Base-by-base conservation (phyloP, 805 yeast species). In the Priceomyces haplophilus region DNA sequence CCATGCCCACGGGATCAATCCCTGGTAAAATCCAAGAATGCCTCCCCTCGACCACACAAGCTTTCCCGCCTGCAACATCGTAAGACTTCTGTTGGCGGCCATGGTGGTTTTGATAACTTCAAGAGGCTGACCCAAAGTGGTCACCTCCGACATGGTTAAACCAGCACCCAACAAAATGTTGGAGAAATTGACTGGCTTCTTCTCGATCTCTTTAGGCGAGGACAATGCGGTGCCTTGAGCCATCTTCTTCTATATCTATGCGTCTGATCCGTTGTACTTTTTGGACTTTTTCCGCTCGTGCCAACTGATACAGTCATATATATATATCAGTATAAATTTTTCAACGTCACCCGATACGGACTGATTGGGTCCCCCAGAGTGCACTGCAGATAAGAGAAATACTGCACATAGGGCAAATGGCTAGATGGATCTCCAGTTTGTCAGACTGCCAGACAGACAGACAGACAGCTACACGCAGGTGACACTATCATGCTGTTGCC, bases 1-100 rank as follows among this genome's bases (percentile, higher is more conserved):
- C 97, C 98, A 90, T 5, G 98, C 99, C 99, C 99, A 93, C 37
- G 99, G 99, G 51, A 91, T 90, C 61, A 93, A 75, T 24, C 99
- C 99, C 66, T 93, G 99, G 69, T 90, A 93, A 70, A 90, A 93
- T 0, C 98, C 99, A 21, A 79, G 61, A 13, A 84, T 56, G 41
- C 99, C 99, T 51, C 99, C 99, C 58, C 99, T 81, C 12, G 93
- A 76, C 93, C 95, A 88, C 48, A 93, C 90, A 32, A 80, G 74
- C 45, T 75, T 75, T 40, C 83, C 75, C 20, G 96, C 87, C 52
- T 81, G 81, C 8, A 79, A 52, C 48, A 93, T 69, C 2, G 81
- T 62, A 47, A 91, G 72, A 23, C 75, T 70, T 61, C 99, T 78
- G 72, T 93, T 88, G 41, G 99, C 98, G 32, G 98, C 98, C 96